Base-by-base conservation (phyloP, 192 early-diverging fungal genomes). In the Backusella westeae region DNA sequence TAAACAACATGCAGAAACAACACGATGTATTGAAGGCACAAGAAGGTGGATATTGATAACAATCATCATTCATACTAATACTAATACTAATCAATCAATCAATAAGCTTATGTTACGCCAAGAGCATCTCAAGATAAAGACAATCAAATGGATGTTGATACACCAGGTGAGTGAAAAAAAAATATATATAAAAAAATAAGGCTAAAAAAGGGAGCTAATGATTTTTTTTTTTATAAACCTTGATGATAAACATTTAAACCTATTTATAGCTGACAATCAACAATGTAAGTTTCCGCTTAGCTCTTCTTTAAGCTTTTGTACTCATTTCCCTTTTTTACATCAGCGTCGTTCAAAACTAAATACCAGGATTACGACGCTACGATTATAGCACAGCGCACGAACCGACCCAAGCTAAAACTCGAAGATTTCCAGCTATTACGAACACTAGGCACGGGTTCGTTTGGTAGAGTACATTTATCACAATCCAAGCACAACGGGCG, bases 361-460 rank as follows among this genome's bases (percentile, higher is more conserved):
- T 71, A 71, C 26, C 41, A 71, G 1, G 41, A 71, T 19, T 75
- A 71, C 29, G 69, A 71, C 29, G 10, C 39, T 42, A 2, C 39
- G 12, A 46, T 74, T 29, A 23, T 73, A 39, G 56, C 66, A 29
- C 80, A 81, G 49, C 34, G 80, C n/a, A 75, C 77, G 42, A 69
- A 83, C 39, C 72, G 84, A 41, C 80, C 84, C 38, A 85, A 85
- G 71, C 80, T 92, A 53, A 85, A 84, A 78, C 87, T 99, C 59
- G 82, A 86, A 34, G 94, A 97, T 76, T 94, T 98, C 72, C 85
- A 90, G 56, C 86, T 98, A 67, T 88, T 93, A 76, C 91, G 94
- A 39, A 99, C 97, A 21, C 81, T 99, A 26, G 97, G 97, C 15
- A 98, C 97, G 0, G 97, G 97, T 17, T 97, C 95, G 8, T 98